Evolutionary conservation across 192 early-diverging fungal genomes (phyloP), one percentile per base, ranked within the genome.

Genomic region (Jimgerdemannia flammicorona): DNA sequence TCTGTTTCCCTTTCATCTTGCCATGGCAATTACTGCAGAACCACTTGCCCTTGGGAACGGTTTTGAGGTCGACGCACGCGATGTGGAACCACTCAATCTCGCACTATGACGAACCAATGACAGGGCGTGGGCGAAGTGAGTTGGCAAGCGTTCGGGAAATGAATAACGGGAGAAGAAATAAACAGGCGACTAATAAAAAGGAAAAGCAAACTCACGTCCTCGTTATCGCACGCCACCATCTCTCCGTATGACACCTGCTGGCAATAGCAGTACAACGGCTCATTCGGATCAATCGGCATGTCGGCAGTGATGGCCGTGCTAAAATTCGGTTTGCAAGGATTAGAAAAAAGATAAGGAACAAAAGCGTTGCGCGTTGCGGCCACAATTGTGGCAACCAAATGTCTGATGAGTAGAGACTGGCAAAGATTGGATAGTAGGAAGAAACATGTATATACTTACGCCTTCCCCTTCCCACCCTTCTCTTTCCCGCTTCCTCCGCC

Each of bases 61-160:
- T 90, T 43, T 89, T 93, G 42, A 99, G 87, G 39, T 93, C 94
- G 14, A 97, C 98, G 74, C 98, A 99, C 0, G 87, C 90, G 73
- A 95, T 87, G 84, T 99, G 98, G 87, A 99, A 99, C 98, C 98
- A 99, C 85, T 99, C 97, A 74, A 95, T 92, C 66, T 93, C 91
- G 80, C 98, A 99, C 90, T 91, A 70, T 41, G 19, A 66, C 3
- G 29, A 41, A 71, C 2, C 3, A n/a, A 43, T 66, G 65, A 14
- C 9, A 20, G 19, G 9, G 3, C n/a, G 9, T 69, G 17, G 8
- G 41, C 4, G 8, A 67, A 17, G 2, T 39, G 19, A n/a, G 44
- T 29, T 29, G 29, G 29, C 29, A 29, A 29, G 29, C 29, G 29
- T 29, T 29, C 29, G 29, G 29, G 29, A 29, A 29, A 29, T 29